Conservation (phyloP, 257 asterid genomes). For the Eucommia ulmoides region DNA sequence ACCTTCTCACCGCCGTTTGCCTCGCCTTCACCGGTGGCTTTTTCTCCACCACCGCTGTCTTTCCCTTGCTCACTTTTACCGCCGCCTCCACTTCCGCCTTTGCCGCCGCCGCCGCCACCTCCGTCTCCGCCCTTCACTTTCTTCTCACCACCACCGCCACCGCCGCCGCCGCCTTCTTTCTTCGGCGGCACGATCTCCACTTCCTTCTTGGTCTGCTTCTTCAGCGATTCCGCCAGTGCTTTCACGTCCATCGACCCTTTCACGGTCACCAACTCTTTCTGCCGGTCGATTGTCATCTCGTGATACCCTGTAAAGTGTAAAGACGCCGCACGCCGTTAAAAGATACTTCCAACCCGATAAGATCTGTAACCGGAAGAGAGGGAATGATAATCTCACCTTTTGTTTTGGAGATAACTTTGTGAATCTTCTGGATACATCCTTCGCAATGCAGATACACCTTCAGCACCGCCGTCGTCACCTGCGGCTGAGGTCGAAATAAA, state of each 20-base stretch:
- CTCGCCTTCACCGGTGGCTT: neutral
- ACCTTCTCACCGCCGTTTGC: neutral
- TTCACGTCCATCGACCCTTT: constrained; percentile 79
- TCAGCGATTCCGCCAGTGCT: constrained; percentile 41
- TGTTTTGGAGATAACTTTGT: constrained; percentile 36
- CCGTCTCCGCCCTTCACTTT: constrained; percentile 23
- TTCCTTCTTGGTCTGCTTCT: constrained; percentile 47
- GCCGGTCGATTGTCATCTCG: constrained; percentile 45
- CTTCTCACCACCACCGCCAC: constrained; percentile 10
- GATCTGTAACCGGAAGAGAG: neutral
- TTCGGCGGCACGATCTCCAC: constrained; percentile 52
- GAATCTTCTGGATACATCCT: constrained; percentile 66
- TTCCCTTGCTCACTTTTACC: constrained; percentile 8
- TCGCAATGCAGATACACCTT: constrained; percentile 66
- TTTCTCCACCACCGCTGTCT: constrained; percentile 11
- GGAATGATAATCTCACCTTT: constrained; percentile 28
- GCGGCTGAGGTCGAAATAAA: constrained; percentile 21
- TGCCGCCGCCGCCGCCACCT: constrained; percentile 3
- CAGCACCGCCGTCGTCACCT: constrained; percentile 48
- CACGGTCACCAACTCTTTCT: constrained; percentile 58
- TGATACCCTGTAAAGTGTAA: constrained; percentile 32
- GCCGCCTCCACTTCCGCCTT: constrained; percentile 6
- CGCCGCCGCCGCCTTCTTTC: constrained; percentile 26
- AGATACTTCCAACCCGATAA: neutral
- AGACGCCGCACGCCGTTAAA: constrained; percentile 3